These are phyloP conservation scores for Penicillium pulvis DNA, from an alignment of 495 filamentous ascomycete species.

Conservation along the genomic window DNA sequence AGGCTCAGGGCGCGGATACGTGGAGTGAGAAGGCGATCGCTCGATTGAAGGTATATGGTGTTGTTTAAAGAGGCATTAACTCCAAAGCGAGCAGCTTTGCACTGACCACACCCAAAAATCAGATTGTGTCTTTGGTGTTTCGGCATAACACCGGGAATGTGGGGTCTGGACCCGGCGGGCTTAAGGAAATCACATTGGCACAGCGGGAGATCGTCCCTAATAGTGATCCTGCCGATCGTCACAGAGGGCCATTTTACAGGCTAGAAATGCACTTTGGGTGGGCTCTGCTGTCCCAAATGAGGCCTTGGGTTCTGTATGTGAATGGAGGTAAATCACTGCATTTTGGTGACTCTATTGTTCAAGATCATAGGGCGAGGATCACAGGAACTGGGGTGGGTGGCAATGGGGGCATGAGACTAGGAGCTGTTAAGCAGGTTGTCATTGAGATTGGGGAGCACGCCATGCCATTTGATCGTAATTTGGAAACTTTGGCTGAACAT, in stretches of 20 bases:
- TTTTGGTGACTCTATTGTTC: slow-evolving; percentile 1
- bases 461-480: slow-evolving; percentile 14
- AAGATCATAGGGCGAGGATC: slow-evolving; percentile 18
- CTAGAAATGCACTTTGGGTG: neutral
- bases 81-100: neutral
- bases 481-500: neutral
- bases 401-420: slow-evolving; percentile 36
- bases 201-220: slow-evolving; percentile 5
- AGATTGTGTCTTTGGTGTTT: slow-evolving; percentile 1
- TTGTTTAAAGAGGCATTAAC: neutral
- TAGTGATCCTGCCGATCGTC: neutral
- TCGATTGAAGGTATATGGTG: slow-evolving; percentile 4
- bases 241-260: slow-evolving; percentile 4
- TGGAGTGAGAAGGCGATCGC: neutral
- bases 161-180: slow-evolving; percentile 3
- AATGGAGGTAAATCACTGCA: slow-evolving; percentile 9
- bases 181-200: slow-evolving; percentile 5
- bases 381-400: slow-evolving; percentile 35
- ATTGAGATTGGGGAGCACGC: slow-evolving; percentile 17
- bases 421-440: slow-evolving; percentile 16
- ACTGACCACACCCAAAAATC: slow-evolving; percentile 1
- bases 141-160: slow-evolving; percentile 1
- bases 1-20: neutral
- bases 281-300: slow-evolving; percentile 1
- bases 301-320: slow-evolving; percentile 43